phyloP scores from a whole-genome alignment of 805 yeast genomes.

The Groenewaldozyma tartarivorans region DNA sequence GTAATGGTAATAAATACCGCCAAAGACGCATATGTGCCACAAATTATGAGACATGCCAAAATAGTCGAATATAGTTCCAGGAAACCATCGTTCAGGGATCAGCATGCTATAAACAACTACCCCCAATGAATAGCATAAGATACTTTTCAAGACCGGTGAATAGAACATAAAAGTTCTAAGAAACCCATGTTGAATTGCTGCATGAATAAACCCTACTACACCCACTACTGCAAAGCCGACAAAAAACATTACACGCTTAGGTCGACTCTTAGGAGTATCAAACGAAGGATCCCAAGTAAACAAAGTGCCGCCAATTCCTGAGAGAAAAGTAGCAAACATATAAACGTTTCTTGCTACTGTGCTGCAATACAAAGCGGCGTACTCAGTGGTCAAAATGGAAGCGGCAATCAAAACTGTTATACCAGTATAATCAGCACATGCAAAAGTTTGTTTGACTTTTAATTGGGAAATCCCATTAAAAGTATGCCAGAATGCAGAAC shows the following conservation, averaged over 20 bases:
- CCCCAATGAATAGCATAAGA: constrained; percentile 69
- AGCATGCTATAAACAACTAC: constrained; percentile 80
- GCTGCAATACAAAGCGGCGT: constrained; percentile 59
- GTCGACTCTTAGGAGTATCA: constrained; percentile 78
- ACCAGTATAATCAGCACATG: constrained; percentile 93
- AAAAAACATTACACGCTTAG: constrained; percentile 71
- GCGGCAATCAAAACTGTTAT: constrained; percentile 85
- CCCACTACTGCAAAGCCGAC: constrained; percentile 73
- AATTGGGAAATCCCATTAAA: constrained; percentile 68
- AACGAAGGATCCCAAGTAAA: constrained; percentile 91
- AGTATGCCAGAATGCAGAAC: constrained; percentile 88
- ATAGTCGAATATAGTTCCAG: constrained; percentile 29
- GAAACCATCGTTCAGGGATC: constrained; percentile 72
- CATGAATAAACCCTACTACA: constrained; percentile 48
- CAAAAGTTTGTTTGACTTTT: constrained; percentile 58
- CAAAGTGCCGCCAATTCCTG: constrained; percentile 63
- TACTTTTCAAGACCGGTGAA: constrained; percentile 60
- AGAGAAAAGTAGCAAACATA: constrained; percentile 49
- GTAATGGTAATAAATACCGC: constrained; percentile 88
- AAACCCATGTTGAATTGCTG: constrained; percentile 48
- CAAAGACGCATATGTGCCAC: constrained; percentile 88
- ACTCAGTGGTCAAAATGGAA: constrained; percentile 79
- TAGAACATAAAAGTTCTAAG: constrained; percentile 44
- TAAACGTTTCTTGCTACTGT: constrained; percentile 40
- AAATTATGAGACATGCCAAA: constrained; percentile 87